Percentiles rank a stretch among this genome's conserved stretches.
Evolutionary conservation across 2,329 filamentous ascomycete genomes (phyloP).

Genomic region (Davidsoniella australis): DNA sequence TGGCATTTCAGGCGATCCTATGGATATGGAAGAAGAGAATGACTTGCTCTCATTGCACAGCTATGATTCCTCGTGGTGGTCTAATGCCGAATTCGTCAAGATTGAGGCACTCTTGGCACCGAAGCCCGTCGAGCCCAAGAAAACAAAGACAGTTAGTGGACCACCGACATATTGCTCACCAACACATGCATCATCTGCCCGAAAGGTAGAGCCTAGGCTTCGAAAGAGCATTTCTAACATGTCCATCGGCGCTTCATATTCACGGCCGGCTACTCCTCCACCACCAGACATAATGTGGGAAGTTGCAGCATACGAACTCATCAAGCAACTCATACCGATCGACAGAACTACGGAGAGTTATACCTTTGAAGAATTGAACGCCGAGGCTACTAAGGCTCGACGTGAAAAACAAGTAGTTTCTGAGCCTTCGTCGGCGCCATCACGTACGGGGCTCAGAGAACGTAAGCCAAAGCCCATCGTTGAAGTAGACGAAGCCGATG

Average conservation of each 20-base stretch:
- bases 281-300: conserved; percentile 75
- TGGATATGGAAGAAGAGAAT: background rate
- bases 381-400: conserved; percentile 44
- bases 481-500: conserved; percentile 27
- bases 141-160: conserved; percentile 33
- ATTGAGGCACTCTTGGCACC: conserved; percentile 44
- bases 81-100: conserved; percentile 43
- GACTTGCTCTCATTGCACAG: conserved; percentile 20
- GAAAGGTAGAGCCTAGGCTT: conserved; percentile 52
- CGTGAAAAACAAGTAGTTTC: conserved; percentile 44
- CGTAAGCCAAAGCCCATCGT: conserved; percentile 45
- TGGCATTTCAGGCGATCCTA: conserved; percentile 16
- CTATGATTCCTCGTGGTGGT: conserved; percentile 61
- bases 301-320: conserved; percentile 66
- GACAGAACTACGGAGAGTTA: conserved; percentile 61
- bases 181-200: conserved; percentile 74
- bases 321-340: conserved; percentile 62
- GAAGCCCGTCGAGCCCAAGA: conserved; percentile 32
- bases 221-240: conserved; percentile 40
- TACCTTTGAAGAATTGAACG: conserved; percentile 60
- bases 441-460: conserved; percentile 55
- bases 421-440: conserved; percentile 18
- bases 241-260: conserved; percentile 21
- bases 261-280: conserved; percentile 43
- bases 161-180: conserved; percentile 67